phyloP scores from a whole-genome alignment of 106 monocot species.

The Dioscorea zingiberensis region DNA sequence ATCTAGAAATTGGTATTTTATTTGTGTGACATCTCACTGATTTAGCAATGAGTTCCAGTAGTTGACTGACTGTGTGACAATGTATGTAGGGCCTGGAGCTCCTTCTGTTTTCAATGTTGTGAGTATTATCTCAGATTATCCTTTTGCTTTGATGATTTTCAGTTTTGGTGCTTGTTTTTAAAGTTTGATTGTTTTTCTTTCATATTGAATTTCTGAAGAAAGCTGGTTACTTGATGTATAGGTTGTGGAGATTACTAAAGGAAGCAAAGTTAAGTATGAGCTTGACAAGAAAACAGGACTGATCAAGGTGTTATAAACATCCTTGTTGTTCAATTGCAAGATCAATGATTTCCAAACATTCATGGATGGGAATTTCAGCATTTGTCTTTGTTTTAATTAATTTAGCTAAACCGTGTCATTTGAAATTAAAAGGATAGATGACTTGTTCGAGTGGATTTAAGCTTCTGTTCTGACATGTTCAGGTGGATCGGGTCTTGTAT shows the following conservation, averaged over 20 bases:
- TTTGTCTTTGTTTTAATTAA: too few relatives aligned
- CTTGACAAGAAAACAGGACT: constrained; percentile 50
- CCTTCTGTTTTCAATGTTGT: constrained; percentile 43
- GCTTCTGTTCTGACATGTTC: neutral
- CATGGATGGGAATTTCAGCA: too few relatives aligned
- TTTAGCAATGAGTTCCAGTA: neutral
- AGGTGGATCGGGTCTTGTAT: constrained; percentile 47
- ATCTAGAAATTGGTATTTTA: constrained; percentile 40
- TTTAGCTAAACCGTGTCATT: too few relatives aligned
- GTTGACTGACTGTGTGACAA: neutral
- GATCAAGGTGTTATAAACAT: constrained; percentile 28
- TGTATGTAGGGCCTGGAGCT: constrained; percentile 35
- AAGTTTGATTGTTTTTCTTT: neutral
- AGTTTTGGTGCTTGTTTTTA: too few relatives aligned
- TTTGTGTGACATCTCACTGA: neutral
- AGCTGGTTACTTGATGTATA: constrained; percentile 9
- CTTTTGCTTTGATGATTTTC: too few relatives aligned
- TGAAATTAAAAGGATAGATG: too few relatives aligned
- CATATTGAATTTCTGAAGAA: neutral
- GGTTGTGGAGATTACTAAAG: constrained; percentile 53
- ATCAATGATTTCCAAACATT: too few relatives aligned
- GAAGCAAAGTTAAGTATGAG: constrained; percentile 53
- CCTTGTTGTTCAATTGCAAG: too few relatives aligned
- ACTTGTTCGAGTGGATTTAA: too few relatives aligned
- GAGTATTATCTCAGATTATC: constrained; percentile 13